These are phyloP conservation scores for Mollisiaceae sp. DNA, from an alignment of 2,329 filamentous ascomycete genomes.

Conservation along the genomic window DNA sequence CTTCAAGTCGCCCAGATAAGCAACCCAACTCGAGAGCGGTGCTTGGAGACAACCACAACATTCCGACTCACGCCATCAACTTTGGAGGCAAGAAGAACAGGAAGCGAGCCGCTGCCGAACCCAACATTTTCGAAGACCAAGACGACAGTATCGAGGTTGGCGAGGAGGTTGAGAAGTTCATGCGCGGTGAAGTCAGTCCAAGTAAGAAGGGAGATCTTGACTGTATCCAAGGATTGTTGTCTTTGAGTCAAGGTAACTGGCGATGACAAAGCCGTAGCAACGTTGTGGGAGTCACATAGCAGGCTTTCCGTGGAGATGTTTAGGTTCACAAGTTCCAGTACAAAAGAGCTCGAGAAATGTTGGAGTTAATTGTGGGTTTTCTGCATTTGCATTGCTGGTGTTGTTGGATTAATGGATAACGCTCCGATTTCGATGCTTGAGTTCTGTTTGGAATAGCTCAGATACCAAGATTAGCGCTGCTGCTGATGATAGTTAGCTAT, in stretches of 20 bases:
- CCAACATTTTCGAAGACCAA: slow-evolving; percentile 60
- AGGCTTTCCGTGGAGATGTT: slow-evolving; percentile 16
- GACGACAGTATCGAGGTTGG: slow-evolving; percentile 46
- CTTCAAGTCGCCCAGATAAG: slow-evolving; percentile 38
- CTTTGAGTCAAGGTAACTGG: slow-evolving; percentile 93
- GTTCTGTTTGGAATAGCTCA: slow-evolving; percentile 15
- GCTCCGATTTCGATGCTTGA: slow-evolving; percentile 27
- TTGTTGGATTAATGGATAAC: slow-evolving; percentile 15
- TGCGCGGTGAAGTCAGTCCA: slow-evolving; percentile 68
- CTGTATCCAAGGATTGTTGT: slow-evolving; percentile 86
- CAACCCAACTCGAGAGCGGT: slow-evolving; percentile 29
- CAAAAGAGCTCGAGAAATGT: slow-evolving; percentile 4
- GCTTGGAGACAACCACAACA: slow-evolving; percentile 37
- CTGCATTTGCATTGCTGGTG: slow-evolving; percentile 14
- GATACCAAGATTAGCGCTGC: slow-evolving; percentile 31
- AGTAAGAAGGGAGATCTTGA: slow-evolving; percentile 83
- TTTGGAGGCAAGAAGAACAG: slow-evolving; percentile 32
- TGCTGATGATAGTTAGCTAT: slow-evolving; percentile 1
- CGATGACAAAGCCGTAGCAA: slow-evolving; percentile 43
- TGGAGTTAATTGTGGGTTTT: slow-evolving; percentile 12
- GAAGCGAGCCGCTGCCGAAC: slow-evolving; percentile 35
- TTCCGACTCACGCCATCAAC: slow-evolving; percentile 34
- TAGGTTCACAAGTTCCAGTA: slow-evolving; percentile 13
- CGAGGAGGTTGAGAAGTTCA: slow-evolving; percentile 74
- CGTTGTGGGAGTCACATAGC: neutral